These are phyloP conservation scores for Pichia deserticola DNA, from an alignment of 805 yeast genomes.

Conservation along the genomic window DNA sequence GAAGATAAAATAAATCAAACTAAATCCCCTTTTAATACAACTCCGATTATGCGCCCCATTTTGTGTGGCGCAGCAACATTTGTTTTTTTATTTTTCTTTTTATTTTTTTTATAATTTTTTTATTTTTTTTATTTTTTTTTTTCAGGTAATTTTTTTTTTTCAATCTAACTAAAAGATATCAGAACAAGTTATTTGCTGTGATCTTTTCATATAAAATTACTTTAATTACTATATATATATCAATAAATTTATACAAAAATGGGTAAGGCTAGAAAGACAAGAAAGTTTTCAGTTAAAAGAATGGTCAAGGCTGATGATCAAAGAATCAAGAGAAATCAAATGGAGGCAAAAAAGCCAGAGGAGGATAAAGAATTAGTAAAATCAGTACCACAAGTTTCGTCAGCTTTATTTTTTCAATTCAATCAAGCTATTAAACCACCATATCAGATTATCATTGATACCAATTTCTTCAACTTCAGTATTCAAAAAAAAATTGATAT, in stretches of 20 bases:
- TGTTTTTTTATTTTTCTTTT: no score
- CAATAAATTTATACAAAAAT: conserved; percentile 30
- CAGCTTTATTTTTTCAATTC: conserved; percentile 90
- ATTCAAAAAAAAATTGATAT: conserved; percentile 93
- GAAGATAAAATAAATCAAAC: neutral
- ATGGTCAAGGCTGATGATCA: conserved; percentile 69
- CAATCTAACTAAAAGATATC: no score
- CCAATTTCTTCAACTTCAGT: conserved; percentile 93
- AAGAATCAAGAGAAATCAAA: conserved; percentile 42
- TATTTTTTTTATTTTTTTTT: neutral
- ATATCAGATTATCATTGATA: conserved; percentile 90
- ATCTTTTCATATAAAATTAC: no score
- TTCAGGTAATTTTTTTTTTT: no score
- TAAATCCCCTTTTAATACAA: neutral
- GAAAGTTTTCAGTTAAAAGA: conserved; percentile 95
- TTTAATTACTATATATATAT: neutral
- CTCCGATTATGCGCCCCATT: neutral
- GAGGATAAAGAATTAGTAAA: conserved; percentile 73
- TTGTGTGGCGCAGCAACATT: no score
- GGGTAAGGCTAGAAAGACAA: conserved; percentile 96
- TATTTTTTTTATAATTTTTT: neutral
- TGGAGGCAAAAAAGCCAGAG: conserved; percentile 30
- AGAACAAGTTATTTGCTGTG: no score
- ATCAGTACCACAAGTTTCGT: conserved; percentile 86
- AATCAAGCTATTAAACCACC: conserved; percentile 97